Conservation (phyloP, 345 rosid genomes). For the Ailanthus altissimus region DNA sequence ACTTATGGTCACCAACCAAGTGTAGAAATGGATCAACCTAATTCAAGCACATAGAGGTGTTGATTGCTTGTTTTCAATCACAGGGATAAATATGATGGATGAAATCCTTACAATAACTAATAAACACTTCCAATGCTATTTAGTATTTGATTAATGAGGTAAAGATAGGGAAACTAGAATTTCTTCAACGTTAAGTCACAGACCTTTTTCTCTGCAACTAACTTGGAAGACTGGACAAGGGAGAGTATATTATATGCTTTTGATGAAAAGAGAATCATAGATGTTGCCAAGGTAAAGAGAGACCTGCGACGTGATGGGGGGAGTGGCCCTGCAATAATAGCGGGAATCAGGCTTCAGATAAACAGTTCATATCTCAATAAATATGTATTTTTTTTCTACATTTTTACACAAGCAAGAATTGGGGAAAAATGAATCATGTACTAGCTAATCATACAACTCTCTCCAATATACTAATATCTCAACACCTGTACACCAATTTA, state of each 20-base stretch:
- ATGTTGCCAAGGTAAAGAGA: constrained; percentile 75
- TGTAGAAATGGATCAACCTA: constrained; percentile 85
- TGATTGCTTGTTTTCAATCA: constrained; percentile 2
- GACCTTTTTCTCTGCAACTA: constrained; percentile 65
- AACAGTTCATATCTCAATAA: constrained; percentile 1
- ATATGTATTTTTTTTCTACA: background rate
- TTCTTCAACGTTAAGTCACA: constrained; percentile 13
- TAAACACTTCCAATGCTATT: constrained; percentile 2
- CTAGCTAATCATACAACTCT: background rate
- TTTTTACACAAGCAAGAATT: background rate
- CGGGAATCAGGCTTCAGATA: background rate
- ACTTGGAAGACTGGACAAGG: constrained; percentile 55
- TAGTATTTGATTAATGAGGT: background rate
- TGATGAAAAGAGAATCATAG: constrained; percentile 89
- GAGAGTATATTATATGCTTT: constrained; percentile 64
- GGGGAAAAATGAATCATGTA: constrained; percentile 8
- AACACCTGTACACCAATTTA: background rate
- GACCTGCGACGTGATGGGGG: constrained; percentile 83
- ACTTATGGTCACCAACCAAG: constrained; percentile 77
- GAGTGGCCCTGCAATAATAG: constrained; percentile 62
- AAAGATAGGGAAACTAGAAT: background rate
- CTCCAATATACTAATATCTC: background rate
- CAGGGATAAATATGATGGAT: background rate
- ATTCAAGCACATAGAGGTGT: constrained; percentile 24
- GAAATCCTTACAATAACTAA: background rate